Base-by-base conservation (phyloP, 257 asterid genomes). In the Coffea eugenioides region DNA sequence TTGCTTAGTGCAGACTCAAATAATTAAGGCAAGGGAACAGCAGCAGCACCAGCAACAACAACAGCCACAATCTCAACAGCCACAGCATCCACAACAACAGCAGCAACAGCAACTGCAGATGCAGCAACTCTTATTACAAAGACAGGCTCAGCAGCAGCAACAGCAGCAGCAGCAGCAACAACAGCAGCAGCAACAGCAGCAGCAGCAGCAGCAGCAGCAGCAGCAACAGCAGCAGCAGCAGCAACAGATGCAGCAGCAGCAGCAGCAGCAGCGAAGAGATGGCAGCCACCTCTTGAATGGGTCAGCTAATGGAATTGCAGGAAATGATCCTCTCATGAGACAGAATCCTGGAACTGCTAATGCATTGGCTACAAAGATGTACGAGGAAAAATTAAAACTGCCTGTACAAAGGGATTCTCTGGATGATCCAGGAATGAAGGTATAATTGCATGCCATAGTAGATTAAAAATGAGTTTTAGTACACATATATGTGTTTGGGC, bases 401-500 rank as follows among this genome's bases (percentile, higher is more conserved):
- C 97, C 98, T 3, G 88, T 75, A 75, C 98, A 88, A 87, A 92
- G 97, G 88, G 97, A 90, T 80, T 90, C 97, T 69, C 77, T 92
- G 87, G 99, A 94, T 11, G 99, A 94, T 90, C 92, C 94, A 46
- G 88, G 97, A 59, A 80, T 94, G 83, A 96, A 96, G 99, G 99
- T 93, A 86, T 54, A 8, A 34, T 59, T 74, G 66, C 57, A 31
- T 79, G 27, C 78, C 36, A 10, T 74, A 73, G 52, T 12, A 43
- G 39, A 34, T 45, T 61, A 72, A 6, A 68, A 23, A 16, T 41
- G 69, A 21, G 59, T 65, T 77, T 25, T 15, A 43, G 8, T 45
- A 14, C 85, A 51, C 79, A n/a, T 43, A 43, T 21, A 23, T 8
- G 23, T 39, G 31, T n/a, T 0, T 41, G n/a, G n/a, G 46, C 13